Evolutionary conservation across 2,329 filamentous ascomycete genomes (phyloP).

Genomic region (Cladophialophora carrionii): DNA sequence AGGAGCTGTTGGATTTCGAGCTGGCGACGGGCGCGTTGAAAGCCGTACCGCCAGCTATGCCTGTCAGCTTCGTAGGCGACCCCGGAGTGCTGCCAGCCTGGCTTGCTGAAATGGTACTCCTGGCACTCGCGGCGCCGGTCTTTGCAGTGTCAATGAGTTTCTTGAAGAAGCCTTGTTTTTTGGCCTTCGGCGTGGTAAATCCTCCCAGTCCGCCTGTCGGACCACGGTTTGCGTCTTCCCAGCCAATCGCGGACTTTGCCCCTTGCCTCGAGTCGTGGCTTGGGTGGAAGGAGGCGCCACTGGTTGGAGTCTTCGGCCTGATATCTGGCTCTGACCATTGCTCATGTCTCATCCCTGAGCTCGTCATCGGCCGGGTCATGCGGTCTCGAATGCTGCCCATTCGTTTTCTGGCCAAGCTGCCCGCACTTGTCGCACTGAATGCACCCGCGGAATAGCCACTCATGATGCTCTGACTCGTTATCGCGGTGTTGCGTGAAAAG

Average conservation of each 20-base stretch:
- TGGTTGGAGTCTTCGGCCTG: slow-evolving; percentile 62
- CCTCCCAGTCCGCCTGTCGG: slow-evolving; percentile 74
- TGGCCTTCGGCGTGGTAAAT: slow-evolving; percentile 72
- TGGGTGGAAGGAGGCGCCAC: slow-evolving; percentile 85
- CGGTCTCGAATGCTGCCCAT: slow-evolving; percentile 40
- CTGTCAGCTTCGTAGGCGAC: slow-evolving; percentile 57
- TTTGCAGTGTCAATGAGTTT: slow-evolving; percentile 94
- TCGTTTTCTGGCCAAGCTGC: slow-evolving; percentile 78
- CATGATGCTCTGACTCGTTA: slow-evolving; percentile 86
- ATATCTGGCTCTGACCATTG: slow-evolving; percentile 41
- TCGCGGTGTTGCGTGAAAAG: slow-evolving; percentile 70
- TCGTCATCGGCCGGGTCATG: slow-evolving; percentile 51
- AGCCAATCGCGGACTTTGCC: slow-evolving; percentile 68
- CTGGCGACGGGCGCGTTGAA: slow-evolving; percentile 37
- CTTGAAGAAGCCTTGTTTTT: slow-evolving; percentile 89
- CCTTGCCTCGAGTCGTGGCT: slow-evolving; percentile 70
- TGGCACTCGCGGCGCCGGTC: slow-evolving; percentile 85
- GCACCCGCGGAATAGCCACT: slow-evolving; percentile 87
- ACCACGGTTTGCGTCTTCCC: slow-evolving; percentile 48
- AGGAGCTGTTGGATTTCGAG: slow-evolving; percentile 42
- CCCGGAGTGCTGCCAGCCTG: slow-evolving; percentile 51
- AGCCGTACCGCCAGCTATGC: slow-evolving; percentile 57
- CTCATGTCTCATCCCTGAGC: slow-evolving; percentile 46
- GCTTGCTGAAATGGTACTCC: slow-evolving; percentile 77
- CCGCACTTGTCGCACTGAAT: slow-evolving; percentile 93